Evolutionary conservation across 495 filamentous ascomycete species (phyloP), one percentile per base, ranked within the genome.

Genomic region (Talaromyces trachyspermus): DNA sequence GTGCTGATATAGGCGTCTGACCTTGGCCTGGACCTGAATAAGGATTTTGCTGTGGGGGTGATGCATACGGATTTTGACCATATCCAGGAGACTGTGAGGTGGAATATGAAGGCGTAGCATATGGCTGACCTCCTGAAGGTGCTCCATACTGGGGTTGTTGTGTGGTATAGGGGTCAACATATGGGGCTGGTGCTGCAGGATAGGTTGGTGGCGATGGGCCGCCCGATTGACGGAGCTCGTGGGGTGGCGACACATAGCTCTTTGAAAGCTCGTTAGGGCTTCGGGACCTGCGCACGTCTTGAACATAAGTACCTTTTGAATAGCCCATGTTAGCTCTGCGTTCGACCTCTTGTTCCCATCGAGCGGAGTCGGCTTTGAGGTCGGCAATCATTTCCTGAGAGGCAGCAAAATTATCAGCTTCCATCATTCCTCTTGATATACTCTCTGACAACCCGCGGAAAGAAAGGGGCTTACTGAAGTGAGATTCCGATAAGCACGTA

Each of bases 321-420:
- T 70, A 64, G 54, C 70, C 68, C 56, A 66, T 57, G 57, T 71
- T 64, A 63, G 64, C 62, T 53, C 67, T 62, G 53, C 74, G 66
- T 69, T 73, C 59, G 65, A 78, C 72, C 45, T 88, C 85, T 58
- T 78, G 74, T 63, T 85, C 80, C 87, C 86, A 95, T 59, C 85
- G 79, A 57, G 72, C 73, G 19, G 88, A 90, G 66, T 92, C 88
- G 60, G 76, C 72, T 61, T 88, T 88, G 49, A 95, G 65, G 71
- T 95, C 88, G 68, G 81, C 75, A 57, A 91, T 88, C 87, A 91
- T 91, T 62, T 86, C 84, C 88, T 94, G 59, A 41, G 44, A 49
- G 46, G 46, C 43, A 41, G 33, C 46, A 30, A 52, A 60, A 47
- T 54, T 54, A 49, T n/a, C 12, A 42, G 23, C 18, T n/a, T n/a